These are phyloP conservation scores for Diversispora epigaea DNA, from an alignment of 192 early-diverging fungal species.

Conservation along the genomic window DNA sequence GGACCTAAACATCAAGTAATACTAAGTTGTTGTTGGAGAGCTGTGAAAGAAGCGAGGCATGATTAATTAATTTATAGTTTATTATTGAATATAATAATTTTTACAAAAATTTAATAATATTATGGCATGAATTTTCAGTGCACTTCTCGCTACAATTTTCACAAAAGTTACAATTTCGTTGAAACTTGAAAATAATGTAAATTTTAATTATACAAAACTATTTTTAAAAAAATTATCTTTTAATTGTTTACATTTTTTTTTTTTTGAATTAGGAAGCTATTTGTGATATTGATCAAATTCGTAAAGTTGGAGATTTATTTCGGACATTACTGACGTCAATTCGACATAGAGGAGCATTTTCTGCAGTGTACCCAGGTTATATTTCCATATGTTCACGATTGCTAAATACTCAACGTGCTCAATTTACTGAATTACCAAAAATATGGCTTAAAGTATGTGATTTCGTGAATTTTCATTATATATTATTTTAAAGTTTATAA, in stretches of 20 bases:
- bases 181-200: constrained; percentile 26
- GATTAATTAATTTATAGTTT: not conserved
- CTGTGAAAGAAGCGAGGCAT: constrained; percentile 81
- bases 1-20: constrained; percentile 81
- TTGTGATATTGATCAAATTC: constrained; percentile 20
- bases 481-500: not conserved
- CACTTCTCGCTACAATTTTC: constrained; percentile 52
- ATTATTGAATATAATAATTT: not conserved
- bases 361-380: constrained; percentile 81
- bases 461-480: not conserved
- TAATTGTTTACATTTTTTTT: constrained; percentile 15
- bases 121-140: constrained; percentile 6
- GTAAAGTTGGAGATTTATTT: constrained; percentile 53
- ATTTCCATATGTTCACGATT: constrained; percentile 68
- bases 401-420: constrained; percentile 52
- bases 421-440: constrained; percentile 56
- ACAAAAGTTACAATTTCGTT: constrained; percentile 43
- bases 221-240: no score
- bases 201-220: not conserved
- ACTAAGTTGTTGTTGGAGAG: constrained; percentile 88
- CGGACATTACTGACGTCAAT: constrained; percentile 64
- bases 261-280: constrained; percentile 21
- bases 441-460: constrained; percentile 61
- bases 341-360: constrained; percentile 91
- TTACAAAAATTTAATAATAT: not conserved